Percentiles rank a stretch among this genome's conserved stretches.
Evolutionary conservation across 108 stramenopile species (phyloP).

Genomic region (Epithemia pelagica): DNA sequence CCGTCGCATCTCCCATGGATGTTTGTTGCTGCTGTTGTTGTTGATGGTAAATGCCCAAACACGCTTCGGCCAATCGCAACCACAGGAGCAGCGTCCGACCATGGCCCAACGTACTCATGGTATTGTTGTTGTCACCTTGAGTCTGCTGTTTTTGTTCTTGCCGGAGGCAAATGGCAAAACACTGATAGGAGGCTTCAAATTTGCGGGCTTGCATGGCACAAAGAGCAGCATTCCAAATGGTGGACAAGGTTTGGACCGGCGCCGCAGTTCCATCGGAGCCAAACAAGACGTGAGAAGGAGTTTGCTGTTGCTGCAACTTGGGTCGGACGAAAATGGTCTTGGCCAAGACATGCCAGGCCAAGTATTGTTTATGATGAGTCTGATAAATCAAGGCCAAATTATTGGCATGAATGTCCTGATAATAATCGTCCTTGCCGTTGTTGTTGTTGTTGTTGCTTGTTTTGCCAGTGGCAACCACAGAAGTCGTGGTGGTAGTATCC

Average conservation of each 20-base stretch:
- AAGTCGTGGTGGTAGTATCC: constrained; percentile 17
- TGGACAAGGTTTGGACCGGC: constrained; percentile 36
- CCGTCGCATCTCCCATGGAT: no score
- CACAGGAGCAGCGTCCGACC: no score
- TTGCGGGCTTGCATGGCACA: constrained; percentile 58
- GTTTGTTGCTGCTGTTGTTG: no score
- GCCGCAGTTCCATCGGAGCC: constrained; percentile 54
- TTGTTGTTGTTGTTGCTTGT: no score
- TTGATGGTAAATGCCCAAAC: constrained; percentile 40
- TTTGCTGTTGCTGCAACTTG: neutral
- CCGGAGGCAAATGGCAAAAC: constrained; percentile 56
- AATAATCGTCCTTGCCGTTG: no score
- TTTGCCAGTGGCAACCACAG: no score
- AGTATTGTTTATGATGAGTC: constrained; percentile 49
- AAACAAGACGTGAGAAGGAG: constrained; percentile 15
- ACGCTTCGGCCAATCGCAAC: constrained; percentile 77
- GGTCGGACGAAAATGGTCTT: constrained; percentile 35
- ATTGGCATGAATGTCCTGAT: constrained; percentile 68
- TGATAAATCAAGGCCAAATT: constrained; percentile 72
- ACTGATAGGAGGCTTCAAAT: constrained; percentile 55
- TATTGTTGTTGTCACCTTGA: neutral
- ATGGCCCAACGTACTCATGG: constrained; percentile 20
- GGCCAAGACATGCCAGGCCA: constrained; percentile 65
- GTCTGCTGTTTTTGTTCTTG: constrained; percentile 1
- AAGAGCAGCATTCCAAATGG: constrained; percentile 61